phyloP scores from a whole-genome alignment of 1,284 basidiomycete genomes.

The Flammula alnicola region DNA sequence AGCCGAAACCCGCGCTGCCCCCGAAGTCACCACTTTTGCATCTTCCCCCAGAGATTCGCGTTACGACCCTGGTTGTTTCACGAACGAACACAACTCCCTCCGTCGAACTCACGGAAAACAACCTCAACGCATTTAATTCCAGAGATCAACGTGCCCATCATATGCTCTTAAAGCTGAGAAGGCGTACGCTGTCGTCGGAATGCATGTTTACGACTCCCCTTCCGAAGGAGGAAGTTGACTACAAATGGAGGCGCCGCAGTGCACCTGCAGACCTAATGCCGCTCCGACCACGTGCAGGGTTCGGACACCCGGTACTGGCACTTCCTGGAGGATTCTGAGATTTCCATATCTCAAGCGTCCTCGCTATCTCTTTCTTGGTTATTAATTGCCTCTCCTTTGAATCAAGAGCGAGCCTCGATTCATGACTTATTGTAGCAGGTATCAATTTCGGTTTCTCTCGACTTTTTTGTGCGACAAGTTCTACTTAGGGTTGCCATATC shows the following conservation, averaged over 20 bases:
- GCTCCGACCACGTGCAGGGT: constrained; percentile 42
- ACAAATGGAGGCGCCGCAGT: constrained; percentile 49
- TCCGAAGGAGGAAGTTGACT: constrained; percentile 39
- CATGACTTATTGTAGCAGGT: constrained; percentile 10
- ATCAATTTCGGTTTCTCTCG: constrained; percentile 16
- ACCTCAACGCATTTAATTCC: constrained; percentile 54
- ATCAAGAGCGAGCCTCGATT: constrained; percentile 10
- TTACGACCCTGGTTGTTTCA: constrained; percentile 56
- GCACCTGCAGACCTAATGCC: constrained; percentile 51
- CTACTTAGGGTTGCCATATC: constrained; percentile 12
- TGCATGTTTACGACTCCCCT: constrained; percentile 17
- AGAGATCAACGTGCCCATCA: constrained; percentile 55
- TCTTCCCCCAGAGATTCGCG: constrained; percentile 45
- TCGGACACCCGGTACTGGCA: constrained; percentile 50
- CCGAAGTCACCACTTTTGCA: constrained; percentile 41
- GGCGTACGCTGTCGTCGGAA: constrained; percentile 48
- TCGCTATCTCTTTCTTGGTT: constrained; percentile 11
- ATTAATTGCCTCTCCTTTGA: constrained; percentile 8
- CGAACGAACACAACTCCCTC: constrained; percentile 47
- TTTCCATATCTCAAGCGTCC: constrained; percentile 4
- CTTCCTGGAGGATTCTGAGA: constrained; percentile 51
- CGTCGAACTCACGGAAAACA: constrained; percentile 55
- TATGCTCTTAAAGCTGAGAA: constrained; percentile 67
- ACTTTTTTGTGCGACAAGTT: constrained; percentile 10
- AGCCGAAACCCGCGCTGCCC: constrained; percentile 17